Percentiles rank a stretch among this genome's conserved stretches.
Conservation (phyloP, 2,329 filamentous ascomycete genomes). For the Aspergillus brasiliensis region DNA sequence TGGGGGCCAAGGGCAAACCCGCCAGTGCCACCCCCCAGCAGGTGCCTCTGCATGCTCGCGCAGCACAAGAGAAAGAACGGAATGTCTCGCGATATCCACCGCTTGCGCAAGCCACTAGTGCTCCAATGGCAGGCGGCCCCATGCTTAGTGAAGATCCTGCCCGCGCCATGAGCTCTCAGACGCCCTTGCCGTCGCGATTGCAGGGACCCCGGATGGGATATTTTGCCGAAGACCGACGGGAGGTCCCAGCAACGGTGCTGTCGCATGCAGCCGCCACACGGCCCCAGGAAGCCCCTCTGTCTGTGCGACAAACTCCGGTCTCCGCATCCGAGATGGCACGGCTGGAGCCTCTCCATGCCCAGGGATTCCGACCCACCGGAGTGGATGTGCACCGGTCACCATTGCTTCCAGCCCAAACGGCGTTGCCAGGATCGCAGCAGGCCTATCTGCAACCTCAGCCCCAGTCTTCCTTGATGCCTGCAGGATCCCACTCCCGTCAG, state of each 20-base stretch:
- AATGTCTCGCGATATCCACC: constrained; percentile 38
- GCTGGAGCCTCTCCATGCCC: constrained; percentile 35
- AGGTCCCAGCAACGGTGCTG: constrained; percentile 27
- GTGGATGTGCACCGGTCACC: constrained; percentile 28
- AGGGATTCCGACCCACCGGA: constrained; percentile 23
- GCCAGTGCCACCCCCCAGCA: constrained; percentile 35
- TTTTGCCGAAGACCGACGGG: constrained; percentile 46
- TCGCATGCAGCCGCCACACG: constrained; percentile 25
- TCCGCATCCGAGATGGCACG: constrained; percentile 35
- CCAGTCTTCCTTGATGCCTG: constrained; percentile 28
- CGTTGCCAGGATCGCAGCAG: constrained; percentile 25
- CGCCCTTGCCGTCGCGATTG: constrained; percentile 33
- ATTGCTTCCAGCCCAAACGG: constrained; percentile 21
- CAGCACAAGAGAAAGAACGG: constrained; percentile 40
- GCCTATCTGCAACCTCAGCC: constrained; percentile 33
- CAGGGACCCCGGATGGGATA: constrained; percentile 48
- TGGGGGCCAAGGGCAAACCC: constrained; percentile 34
- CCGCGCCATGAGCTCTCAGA: constrained; percentile 35
- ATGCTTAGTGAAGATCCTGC: constrained; percentile 38
- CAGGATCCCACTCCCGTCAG: constrained; percentile 39
- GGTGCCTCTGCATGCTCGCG: constrained; percentile 33
- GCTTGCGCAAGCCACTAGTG: constrained; percentile 42
- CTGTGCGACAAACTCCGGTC: constrained; percentile 34
- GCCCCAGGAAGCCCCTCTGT: constrained; percentile 33
- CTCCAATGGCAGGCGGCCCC: constrained; percentile 24